A percentile compares a stretch with the other conserved stretches of the same genome.
These are phyloP conservation scores for Parietaria judaica DNA, from an alignment of 306 rosid species.

Conservation along the genomic window DNA sequence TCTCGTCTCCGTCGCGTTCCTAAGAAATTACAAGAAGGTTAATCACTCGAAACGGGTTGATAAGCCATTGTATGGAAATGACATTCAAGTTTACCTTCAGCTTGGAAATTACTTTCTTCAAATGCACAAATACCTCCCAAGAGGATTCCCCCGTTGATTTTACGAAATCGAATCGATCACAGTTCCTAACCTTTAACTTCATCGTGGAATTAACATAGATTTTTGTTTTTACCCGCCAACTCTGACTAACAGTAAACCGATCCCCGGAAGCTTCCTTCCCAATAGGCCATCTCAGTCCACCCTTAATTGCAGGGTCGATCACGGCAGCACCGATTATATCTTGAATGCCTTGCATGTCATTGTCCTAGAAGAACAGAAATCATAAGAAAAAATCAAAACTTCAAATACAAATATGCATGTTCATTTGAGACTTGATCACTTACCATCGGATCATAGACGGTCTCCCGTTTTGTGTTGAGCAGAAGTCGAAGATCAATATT, in stretches of 20 bases:
- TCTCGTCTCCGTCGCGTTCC: constrained; percentile 1
- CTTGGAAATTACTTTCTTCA: too few species aligned
- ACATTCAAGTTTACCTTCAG: too few species aligned
- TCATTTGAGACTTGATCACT: too few species aligned
- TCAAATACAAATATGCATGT: not conserved
- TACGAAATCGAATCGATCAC: constrained; percentile 38
- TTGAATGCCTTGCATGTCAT: constrained; percentile 38
- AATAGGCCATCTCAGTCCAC: constrained; percentile 58
- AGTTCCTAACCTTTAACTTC: constrained; percentile 37
- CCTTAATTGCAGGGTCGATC: constrained; percentile 41
- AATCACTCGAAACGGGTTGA: too few species aligned
- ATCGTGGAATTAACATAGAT: constrained; percentile 22
- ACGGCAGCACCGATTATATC: constrained; percentile 36
- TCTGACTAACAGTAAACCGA: constrained; percentile 31
- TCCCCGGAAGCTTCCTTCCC: constrained; percentile 33
- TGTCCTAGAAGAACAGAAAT: constrained; percentile 27
- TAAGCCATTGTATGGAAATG: too few species aligned
- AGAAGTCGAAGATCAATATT: too few species aligned
- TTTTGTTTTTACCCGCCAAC: constrained; percentile 29
- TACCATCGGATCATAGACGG: not conserved
- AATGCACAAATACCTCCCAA: too few species aligned
- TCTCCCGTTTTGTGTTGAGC: too few species aligned
- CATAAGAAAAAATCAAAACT: too few species aligned
- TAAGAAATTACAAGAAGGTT: too few species aligned
- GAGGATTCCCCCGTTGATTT: too few species aligned